Evolutionary conservation across 495 filamentous ascomycete species (phyloP), one percentile per base, ranked within the genome.

Genomic region (Penicillium cosmopolitanum): DNA sequence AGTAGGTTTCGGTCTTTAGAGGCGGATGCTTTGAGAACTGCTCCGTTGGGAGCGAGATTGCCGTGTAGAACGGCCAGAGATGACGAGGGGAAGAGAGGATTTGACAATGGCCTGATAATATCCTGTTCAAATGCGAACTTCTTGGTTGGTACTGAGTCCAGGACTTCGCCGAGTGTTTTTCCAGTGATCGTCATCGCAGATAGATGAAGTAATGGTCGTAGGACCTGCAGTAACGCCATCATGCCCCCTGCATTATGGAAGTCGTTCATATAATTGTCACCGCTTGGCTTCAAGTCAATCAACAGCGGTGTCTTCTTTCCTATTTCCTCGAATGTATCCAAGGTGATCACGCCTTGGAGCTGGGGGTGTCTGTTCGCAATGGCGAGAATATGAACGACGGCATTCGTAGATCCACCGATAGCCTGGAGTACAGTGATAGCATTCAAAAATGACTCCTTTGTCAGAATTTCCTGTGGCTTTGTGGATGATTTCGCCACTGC

Each of bases 201-300:
- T 0, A 88, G 76, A 46, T 85, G 73, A 0, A 90, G 74, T 0
- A 89, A 74, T 0, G 85, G 86, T 7, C 76, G 71, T 3, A 90
- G 73, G 4, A 77, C 74, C 50, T 83, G 77, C 10, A 89, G 60
- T 0, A 90, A 66, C 5, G 81, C 81, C 21, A 78, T 59, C 84
- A 89, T 89, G 44, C 87, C 87, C 7, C 87, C 87, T 0, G 85
- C 82, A 64, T 85, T 83, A 65, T 90, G 87, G 60, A 90, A 88
- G 61, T 90, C 85, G 36, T 82, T 84, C 87, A 89, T 89, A 71
- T 90, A 90, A 55, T 87, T 87, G 16, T 84, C 77, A 5, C 87
- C 86, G 57, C 84, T 87, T 5, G 87, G 87, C 56, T 90, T 90
- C 13, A 90, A 73, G 62, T 89, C 87, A 5, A 89, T 75, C 3